A percentile compares a stretch with the other conserved stretches of the same genome.
Evolutionary conservation across 1,284 basidiomycete genomes (phyloP).

Genomic region (Apiotrichum gracile): DNA sequence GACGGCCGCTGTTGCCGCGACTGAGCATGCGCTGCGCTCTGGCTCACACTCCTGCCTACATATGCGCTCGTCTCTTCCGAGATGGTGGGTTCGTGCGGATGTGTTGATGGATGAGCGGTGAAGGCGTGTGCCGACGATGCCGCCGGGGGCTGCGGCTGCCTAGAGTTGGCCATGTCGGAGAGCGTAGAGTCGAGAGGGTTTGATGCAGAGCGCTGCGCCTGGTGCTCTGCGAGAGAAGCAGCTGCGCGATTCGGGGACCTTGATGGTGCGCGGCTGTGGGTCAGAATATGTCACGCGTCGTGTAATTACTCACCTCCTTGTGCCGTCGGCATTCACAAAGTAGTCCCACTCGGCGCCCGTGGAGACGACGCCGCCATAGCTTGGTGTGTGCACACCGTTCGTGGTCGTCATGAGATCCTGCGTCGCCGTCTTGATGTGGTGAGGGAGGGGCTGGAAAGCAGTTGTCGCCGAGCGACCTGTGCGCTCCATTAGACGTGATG

Average conservation of each 20-base stretch:
- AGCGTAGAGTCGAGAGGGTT: conserved; percentile 9
- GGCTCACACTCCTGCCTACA: conserved; percentile 11
- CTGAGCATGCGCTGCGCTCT: conserved; percentile 1
- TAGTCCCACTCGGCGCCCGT: conserved; percentile 46
- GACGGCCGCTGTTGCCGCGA: neutral
- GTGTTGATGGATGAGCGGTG: conserved; percentile 16
- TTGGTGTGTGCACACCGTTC: conserved; percentile 51
- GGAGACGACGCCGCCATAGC: conserved; percentile 55
- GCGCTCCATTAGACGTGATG: conserved; percentile 10
- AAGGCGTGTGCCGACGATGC: conserved; percentile 15
- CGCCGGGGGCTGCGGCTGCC: conserved; percentile 4
- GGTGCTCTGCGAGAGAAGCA: conserved; percentile 11
- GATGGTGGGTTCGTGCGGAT: conserved; percentile 36
- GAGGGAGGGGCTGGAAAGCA: conserved; percentile 37
- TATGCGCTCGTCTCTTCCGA: conserved; percentile 28
- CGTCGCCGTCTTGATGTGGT: conserved; percentile 34
- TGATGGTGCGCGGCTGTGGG: conserved; percentile 31
- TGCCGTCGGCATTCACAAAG: conserved; percentile 32
- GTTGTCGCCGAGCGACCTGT: conserved; percentile 12
- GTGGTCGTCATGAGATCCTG: conserved; percentile 28
- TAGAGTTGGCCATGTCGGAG: conserved; percentile 1
- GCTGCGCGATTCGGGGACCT: conserved; percentile 36
- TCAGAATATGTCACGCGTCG: neutral
- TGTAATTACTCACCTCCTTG: conserved; percentile 32
- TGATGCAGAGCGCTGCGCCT: conserved; percentile 12